Evolutionary conservation across 208 protist genomes (phyloP), one percentile per base, ranked within the genome.

Genomic region (Trypanosomatidae sp.): DNA sequence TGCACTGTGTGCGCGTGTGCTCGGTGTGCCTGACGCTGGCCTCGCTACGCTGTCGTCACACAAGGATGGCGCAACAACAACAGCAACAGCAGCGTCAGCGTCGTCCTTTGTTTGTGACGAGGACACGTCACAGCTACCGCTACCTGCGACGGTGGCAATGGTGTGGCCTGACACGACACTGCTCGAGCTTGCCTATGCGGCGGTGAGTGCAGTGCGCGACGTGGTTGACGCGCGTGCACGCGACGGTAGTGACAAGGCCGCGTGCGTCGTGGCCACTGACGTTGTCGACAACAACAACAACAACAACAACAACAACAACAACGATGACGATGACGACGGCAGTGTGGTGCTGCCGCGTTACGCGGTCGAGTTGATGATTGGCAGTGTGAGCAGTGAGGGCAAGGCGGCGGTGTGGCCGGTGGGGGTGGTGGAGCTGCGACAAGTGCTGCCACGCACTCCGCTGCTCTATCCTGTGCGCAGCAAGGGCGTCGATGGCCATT

Each of bases 121-220:
- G n/a, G n/a, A n/a, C n/a, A n/a, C n/a, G n/a, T n/a, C n/a, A n/a
- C n/a, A n/a, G 3, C 28, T 45, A 6, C 37, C 37, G n/a, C 33
- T 6, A 5, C 60, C 66, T 2, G 26, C 53, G 19, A 48, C 61
- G 6, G 66, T 85, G 42, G 42, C 73, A n/a, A 48, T 59, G n/a
- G 42, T 60, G 8, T 85, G 75, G 75, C 43, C 37, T 4, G 74
- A 84, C 46, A 84, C 69, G 19, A 75, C 69, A 7, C 28, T 67
- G 6, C 63, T 49, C 43, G 74, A 84, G 33, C 32, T 84, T 11
- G 52, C 62, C 2, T 35, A 48, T 16, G 47, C 48, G 6, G 43
- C 69, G 11, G 41, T 84, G 33, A 13, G 41, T 7, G 57, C 53
- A 0, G 46, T 75, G 7, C 65, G 74, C 0, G 41, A 23, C 6